These are phyloP conservation scores for Porphyrellus cyaneotinctus DNA, from an alignment of 768 basidiomycete genomes.

Conservation along the genomic window DNA sequence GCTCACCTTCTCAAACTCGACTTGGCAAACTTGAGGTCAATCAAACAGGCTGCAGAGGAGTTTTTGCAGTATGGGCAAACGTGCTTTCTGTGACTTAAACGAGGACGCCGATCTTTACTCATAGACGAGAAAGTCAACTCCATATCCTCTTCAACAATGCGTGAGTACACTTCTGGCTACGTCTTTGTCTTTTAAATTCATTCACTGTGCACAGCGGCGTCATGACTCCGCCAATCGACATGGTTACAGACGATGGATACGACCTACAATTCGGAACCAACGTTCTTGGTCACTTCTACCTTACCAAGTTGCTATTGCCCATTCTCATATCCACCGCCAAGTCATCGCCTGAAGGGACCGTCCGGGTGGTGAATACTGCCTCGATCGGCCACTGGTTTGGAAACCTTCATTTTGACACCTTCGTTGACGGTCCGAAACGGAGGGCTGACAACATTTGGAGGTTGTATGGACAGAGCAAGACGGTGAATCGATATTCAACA, in stretches of 20 bases:
- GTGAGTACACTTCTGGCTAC: background rate
- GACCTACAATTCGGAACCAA: too few relatives aligned
- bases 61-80: constrained; percentile 28
- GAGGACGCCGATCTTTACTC: constrained; percentile 21
- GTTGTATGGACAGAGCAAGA: constrained; percentile 31
- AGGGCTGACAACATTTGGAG: constrained; percentile 13
- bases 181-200: constrained; percentile 6
- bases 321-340: constrained; percentile 22
- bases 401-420: constrained; percentile 35
- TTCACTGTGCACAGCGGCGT: constrained; percentile 1
- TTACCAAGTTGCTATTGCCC: constrained; percentile 9
- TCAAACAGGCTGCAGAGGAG: constrained; percentile 29
- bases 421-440: constrained; percentile 37
- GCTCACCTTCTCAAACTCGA: constrained; percentile 32
- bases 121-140: constrained; percentile 6
- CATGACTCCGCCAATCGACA: background rate
- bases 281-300: constrained; percentile 4
- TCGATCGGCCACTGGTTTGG: constrained; percentile 14
- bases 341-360: constrained; percentile 19
- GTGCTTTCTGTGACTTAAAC: constrained; percentile 21
- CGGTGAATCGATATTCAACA: background rate
- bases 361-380: constrained; percentile 33
- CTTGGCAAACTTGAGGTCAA: constrained; percentile 28
- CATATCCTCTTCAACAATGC: constrained; percentile 13
- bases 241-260: too few relatives aligned